phyloP scores from a whole-genome alignment of 805 yeast genomes.

The Saturnispora quitensis region DNA sequence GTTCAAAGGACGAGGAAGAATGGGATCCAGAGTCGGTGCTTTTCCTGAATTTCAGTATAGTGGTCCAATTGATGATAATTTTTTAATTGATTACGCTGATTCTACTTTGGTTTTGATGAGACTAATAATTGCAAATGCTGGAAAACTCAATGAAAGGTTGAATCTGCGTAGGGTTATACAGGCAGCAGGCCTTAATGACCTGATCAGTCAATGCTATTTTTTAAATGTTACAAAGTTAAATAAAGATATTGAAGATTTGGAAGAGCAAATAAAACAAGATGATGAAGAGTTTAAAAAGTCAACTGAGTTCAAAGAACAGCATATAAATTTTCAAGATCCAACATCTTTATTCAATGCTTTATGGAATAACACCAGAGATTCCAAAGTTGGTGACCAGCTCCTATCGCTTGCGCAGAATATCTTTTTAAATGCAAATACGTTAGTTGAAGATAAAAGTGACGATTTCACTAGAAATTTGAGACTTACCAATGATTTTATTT shows the following conservation, averaged over 20 bases:
- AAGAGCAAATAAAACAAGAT: constrained; percentile 34
- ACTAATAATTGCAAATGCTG: constrained; percentile 36
- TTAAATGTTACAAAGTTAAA: constrained; percentile 34
- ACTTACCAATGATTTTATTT: constrained; percentile 45
- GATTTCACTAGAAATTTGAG: constrained; percentile 45
- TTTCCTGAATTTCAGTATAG: constrained; percentile 63
- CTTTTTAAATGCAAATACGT: constrained; percentile 38
- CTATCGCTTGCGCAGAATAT: constrained; percentile 59
- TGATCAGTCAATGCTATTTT: constrained; percentile 30
- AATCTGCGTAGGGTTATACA: constrained; percentile 38
- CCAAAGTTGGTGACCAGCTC: constrained; percentile 51
- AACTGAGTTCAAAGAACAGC: constrained; percentile 31
- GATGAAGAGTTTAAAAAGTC: constrained; percentile 31
- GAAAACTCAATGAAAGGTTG: constrained; percentile 32
- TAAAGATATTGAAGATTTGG: constrained; percentile 34
- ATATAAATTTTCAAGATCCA: constrained; percentile 61
- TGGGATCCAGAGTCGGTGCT: constrained; percentile 90
- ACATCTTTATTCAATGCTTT: constrained; percentile 54
- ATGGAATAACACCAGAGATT: constrained; percentile 47
- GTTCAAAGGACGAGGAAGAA: constrained; percentile 64
- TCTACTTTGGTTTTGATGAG: constrained; percentile 42
- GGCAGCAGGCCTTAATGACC: constrained; percentile 33
- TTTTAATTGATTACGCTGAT: constrained; percentile 46
- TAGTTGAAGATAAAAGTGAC: constrained; percentile 23
- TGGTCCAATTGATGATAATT: constrained; percentile 49